Conservation (phyloP, 768 basidiomycete genomes). For the Stropharia rugosoannulata region DNA sequence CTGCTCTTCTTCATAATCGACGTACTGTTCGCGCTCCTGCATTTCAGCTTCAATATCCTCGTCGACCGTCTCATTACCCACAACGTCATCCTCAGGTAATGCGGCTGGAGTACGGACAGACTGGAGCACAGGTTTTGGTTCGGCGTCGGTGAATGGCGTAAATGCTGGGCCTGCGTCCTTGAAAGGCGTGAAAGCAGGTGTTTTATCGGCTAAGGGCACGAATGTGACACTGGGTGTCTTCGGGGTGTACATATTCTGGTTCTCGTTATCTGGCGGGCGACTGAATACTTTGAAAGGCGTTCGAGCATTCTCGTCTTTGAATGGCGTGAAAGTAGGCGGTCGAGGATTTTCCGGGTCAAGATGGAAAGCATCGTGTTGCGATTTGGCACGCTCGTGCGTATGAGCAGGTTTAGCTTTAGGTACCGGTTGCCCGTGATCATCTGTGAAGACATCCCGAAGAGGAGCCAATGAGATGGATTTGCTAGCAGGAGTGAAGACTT, state of each 20-base stretch:
- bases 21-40: conserved; percentile 29
- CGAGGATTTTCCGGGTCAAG: conserved; percentile 17
- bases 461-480: conserved; percentile 37
- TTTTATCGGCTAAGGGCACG: conserved; percentile 40
- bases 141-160: conserved; percentile 29
- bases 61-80: conserved; percentile 26
- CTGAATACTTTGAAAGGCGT: conserved; percentile 72
- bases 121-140: conserved; percentile 10
- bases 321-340: conserved; percentile 35
- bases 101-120: conserved; percentile 15
- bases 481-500: conserved; percentile 63
- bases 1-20: conserved; percentile 29
- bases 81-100: conserved; percentile 19
- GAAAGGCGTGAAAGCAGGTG: conserved; percentile 38
- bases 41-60: conserved; percentile 32
- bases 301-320: conserved; percentile 41
- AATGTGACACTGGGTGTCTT: conserved; percentile 41
- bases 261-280: conserved; percentile 55
- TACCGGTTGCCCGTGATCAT: conserved; percentile 41
- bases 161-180: conserved; percentile 26
- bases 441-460: conserved; percentile 43
- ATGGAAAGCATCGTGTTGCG: conserved; percentile 32
- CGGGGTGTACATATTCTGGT: conserved; percentile 39
- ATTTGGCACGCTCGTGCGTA: conserved; percentile 44
- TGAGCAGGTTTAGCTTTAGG: conserved; percentile 30